phyloP scores from a whole-genome alignment of 2,329 filamentous ascomycete species.

The Diplodia scrobiculata region DNA sequence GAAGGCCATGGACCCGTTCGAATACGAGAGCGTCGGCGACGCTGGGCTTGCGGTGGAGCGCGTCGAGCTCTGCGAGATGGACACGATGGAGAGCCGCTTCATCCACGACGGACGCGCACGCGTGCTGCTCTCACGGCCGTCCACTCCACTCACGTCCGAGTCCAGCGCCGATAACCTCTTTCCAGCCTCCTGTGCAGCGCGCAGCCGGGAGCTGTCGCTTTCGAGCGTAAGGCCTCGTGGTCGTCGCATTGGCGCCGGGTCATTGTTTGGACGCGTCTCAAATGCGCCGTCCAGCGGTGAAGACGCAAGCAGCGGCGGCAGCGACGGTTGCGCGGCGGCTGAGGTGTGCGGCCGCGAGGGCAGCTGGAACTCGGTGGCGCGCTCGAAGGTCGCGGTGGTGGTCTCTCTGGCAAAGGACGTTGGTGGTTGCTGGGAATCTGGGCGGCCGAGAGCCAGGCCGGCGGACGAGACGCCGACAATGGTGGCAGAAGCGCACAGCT shows the following conservation, averaged over 20 bases:
- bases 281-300: constrained; percentile 24
- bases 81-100: constrained; percentile 67
- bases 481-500: constrained; percentile 66
- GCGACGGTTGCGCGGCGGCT: constrained; percentile 2
- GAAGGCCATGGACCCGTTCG: constrained; percentile 58
- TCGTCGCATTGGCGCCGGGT: constrained; percentile 16
- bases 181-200: constrained; percentile 32
- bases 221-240: constrained; percentile 41
- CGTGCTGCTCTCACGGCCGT: constrained; percentile 33
- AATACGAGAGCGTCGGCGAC: constrained; percentile 61
- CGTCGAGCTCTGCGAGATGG: constrained; percentile 66
- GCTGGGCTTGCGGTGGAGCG: constrained; percentile 65
- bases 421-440: constrained; percentile 41
- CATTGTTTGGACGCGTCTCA: constrained; percentile 21
- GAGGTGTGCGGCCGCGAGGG: constrained; percentile 20
- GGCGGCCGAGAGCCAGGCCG: constrained; percentile 60
- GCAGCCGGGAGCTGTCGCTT: constrained; percentile 34
- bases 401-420: constrained; percentile 17
- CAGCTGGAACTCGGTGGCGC: neutral
- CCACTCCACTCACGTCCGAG: constrained; percentile 30
- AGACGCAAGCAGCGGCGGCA: neutral
- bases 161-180: constrained; percentile 11
- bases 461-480: constrained; percentile 61
- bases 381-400: neutral
- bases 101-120: constrained; percentile 66